Conservation (phyloP, 2,329 filamentous ascomycete genomes). For the Xylaria sp. region DNA sequence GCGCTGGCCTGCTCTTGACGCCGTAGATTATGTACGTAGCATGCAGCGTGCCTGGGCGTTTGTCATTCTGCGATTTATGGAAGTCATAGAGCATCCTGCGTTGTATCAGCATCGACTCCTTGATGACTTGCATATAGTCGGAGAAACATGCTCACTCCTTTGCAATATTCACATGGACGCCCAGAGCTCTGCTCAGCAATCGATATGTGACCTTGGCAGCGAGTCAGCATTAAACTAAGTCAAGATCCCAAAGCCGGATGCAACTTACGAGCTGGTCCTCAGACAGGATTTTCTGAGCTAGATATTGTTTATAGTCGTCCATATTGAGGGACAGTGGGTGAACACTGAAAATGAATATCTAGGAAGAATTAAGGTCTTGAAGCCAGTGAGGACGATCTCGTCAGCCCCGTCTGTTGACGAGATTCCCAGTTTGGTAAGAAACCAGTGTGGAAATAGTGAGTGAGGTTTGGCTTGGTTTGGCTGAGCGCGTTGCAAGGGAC, state of each 20-base stretch:
- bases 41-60: conserved; percentile 75
- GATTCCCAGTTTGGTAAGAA: background rate
- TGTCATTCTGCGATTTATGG: conserved; percentile 75
- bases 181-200: conserved; percentile 78
- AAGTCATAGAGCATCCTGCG: conserved; percentile 88
- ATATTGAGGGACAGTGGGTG: conserved; percentile 42
- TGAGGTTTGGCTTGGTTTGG: background rate
- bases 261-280: conserved; percentile 72
- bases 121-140: conserved; percentile 6
- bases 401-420: background rate
- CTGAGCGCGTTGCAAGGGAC: conserved; percentile 30
- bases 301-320: conserved; percentile 71
- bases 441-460: background rate
- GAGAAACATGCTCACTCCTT: conserved; percentile 82
- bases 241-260: background rate
- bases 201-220: conserved; percentile 81
- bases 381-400: background rate
- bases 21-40: conserved; percentile 92
- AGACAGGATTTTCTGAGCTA: conserved; percentile 76
- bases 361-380: background rate
- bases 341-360: background rate
- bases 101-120: conserved; percentile 15
- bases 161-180: conserved; percentile 83
- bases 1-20: conserved; percentile 53
- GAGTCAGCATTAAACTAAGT: conserved; percentile 17